phyloP scores from a whole-genome alignment of 2,329 filamentous ascomycete species.

The Hymenoscyphus fructigenus region DNA sequence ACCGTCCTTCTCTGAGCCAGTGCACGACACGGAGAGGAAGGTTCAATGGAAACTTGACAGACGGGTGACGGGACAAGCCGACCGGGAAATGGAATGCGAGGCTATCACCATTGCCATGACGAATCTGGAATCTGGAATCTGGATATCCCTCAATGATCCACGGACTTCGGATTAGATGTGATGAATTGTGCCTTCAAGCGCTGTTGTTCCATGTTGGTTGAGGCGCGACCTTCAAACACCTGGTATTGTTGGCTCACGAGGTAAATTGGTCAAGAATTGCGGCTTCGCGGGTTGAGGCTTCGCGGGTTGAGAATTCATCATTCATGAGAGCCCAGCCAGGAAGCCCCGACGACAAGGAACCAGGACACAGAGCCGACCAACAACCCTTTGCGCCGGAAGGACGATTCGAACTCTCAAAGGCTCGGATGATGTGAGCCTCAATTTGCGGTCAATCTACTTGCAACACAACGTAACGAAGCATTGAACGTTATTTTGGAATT shows the following conservation, averaged over 20 bases:
- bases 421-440: conserved; percentile 6
- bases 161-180: background rate
- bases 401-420: conserved; percentile 1
- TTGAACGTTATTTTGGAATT: background rate
- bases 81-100: conserved; percentile 7
- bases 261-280: background rate
- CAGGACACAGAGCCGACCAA: background rate
- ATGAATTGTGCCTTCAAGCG: conserved; percentile 1
- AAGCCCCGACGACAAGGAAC: conserved; percentile 1
- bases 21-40: background rate
- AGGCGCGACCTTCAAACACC: background rate
- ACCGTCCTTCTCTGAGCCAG: background rate
- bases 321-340: conserved; percentile 5
- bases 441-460: background rate
- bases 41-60: background rate
- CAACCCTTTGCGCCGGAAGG: background rate
- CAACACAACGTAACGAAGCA: background rate
- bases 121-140: background rate
- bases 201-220: background rate
- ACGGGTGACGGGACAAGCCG: conserved; percentile 15
- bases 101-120: background rate
- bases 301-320: background rate
- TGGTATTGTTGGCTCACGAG: background rate
- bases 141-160: background rate
- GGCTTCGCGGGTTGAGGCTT: background rate